A percentile compares a stretch with the other conserved stretches of the same genome.
Evolutionary conservation across 768 basidiomycete genomes (phyloP).

Genomic region (Lentinula sp.): DNA sequence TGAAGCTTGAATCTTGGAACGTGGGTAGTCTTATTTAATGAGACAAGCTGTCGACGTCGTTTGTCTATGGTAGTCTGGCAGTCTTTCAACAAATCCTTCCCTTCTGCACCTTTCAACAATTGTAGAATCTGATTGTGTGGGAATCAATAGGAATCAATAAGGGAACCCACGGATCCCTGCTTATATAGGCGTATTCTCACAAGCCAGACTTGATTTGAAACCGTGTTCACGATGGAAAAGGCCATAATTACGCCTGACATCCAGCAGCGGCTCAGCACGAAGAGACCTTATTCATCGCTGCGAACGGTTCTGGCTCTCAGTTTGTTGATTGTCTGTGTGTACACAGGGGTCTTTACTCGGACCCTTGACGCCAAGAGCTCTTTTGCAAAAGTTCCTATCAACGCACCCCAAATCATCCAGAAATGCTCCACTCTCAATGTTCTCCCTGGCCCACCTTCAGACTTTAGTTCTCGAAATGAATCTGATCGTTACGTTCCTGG

Average conservation of each 20-base stretch:
- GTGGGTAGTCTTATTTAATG: too few relatives aligned
- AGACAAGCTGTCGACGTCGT: too few relatives aligned
- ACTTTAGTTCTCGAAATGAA: slow-evolving; percentile 30
- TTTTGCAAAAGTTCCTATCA: slow-evolving; percentile 24
- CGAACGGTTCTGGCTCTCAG: slow-evolving; percentile 14
- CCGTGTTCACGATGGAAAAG: not conserved
- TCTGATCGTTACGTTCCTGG: slow-evolving; percentile 63
- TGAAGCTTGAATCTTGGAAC: too few relatives aligned
- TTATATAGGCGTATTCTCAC: slow-evolving; percentile 4
- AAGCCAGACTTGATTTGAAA: not conserved
- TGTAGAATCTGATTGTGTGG: too few relatives aligned
- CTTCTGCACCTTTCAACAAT: too few relatives aligned
- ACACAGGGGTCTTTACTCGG: not conserved
- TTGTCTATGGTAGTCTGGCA: too few relatives aligned
- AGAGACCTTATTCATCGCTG: slow-evolving; percentile 45
- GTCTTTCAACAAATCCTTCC: too few relatives aligned
- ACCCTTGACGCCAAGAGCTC: not conserved
- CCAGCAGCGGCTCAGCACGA: not conserved
- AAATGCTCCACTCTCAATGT: slow-evolving; percentile 44
- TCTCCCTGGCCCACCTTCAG: slow-evolving; percentile 38
- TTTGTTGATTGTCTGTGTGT: not conserved
- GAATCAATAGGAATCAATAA: too few relatives aligned
- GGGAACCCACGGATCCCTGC: too few relatives aligned
- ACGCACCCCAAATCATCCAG: slow-evolving; percentile 37
- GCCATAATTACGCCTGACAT: not conserved